phyloP scores from a whole-genome alignment of 345 rosid genomes.

The Lepidium africanum region DNA sequence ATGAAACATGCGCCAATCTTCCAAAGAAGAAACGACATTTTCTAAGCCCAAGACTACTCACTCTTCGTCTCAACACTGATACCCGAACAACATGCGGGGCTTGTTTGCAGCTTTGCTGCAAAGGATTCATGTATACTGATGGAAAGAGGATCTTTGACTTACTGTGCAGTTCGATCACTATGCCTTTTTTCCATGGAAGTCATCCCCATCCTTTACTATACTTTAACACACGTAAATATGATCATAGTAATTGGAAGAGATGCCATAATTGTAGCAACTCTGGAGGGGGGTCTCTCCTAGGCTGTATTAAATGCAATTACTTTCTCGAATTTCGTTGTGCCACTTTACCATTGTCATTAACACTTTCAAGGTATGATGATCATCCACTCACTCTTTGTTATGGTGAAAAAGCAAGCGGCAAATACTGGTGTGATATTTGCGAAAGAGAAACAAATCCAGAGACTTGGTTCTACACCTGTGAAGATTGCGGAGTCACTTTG shows the following conservation, averaged over 20 bases:
- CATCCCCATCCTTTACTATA: neutral
- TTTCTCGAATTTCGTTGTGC: neutral
- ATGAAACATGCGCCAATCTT: neutral
- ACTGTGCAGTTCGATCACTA: neutral
- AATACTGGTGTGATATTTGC: neutral
- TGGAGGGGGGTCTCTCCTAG: no score
- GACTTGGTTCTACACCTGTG: constrained; percentile 1
- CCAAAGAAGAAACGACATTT: neutral
- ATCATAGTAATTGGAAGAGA: neutral
- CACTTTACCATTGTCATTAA: neutral
- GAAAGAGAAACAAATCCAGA: neutral
- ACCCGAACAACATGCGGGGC: neutral
- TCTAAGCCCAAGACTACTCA: neutral
- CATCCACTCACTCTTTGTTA: constrained; percentile 4
- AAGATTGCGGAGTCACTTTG: neutral
- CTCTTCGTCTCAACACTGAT: neutral
- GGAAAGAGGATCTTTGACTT: neutral
- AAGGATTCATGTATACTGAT: neutral
- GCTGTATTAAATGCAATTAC: neutral
- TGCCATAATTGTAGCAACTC: neutral
- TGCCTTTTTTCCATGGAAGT: neutral
- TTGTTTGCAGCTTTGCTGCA: neutral
- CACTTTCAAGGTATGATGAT: neutral
- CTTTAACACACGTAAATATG: neutral
- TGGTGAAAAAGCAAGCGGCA: neutral